Conservation (phyloP, 2,329 filamentous ascomycete species). For the Davidsoniella australis region DNA sequence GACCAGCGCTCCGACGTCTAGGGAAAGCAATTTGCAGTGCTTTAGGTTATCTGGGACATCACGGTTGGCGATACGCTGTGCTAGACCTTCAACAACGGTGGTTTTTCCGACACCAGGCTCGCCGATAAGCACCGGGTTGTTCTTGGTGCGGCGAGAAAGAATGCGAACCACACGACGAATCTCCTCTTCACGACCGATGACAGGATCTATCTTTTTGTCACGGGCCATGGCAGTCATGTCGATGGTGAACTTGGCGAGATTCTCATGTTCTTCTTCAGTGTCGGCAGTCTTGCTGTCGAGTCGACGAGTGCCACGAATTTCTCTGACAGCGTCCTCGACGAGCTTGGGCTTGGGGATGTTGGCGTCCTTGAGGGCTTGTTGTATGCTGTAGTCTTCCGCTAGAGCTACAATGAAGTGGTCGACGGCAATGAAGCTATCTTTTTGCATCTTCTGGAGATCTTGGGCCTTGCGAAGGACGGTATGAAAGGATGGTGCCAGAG, state of each 20-base stretch:
- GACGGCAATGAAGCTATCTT: conserved; percentile 84
- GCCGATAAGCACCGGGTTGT: conserved; percentile 95
- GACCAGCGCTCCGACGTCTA: conserved; percentile 88
- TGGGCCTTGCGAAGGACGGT: conserved; percentile 69
- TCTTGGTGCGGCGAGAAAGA: conserved; percentile 84
- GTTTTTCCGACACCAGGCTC: conserved; percentile 98
- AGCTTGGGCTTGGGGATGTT: conserved; percentile 87
- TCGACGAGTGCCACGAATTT: conserved; percentile 80
- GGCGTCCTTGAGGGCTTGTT: conserved; percentile 60
- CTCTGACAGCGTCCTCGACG: conserved; percentile 74
- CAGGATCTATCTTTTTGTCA: conserved; percentile 94
- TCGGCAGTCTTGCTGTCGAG: conserved; percentile 96
- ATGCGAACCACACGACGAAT: conserved; percentile 86
- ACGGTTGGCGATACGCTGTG: conserved; percentile 86
- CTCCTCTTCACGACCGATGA: conserved; percentile 92
- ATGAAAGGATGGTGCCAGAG: conserved; percentile 65
- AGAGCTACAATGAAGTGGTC: conserved; percentile 84
- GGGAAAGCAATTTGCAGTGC: conserved; percentile 80
- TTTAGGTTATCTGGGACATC: conserved; percentile 94
- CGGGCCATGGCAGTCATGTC: conserved; percentile 94
- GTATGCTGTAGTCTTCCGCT: conserved; percentile 60
- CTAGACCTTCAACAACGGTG: conserved; percentile 89
- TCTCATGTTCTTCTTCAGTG: conserved; percentile 81
- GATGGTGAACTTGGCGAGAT: conserved; percentile 93
- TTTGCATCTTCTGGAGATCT: conserved; percentile 92